Percentiles rank a stretch among this genome's conserved stretches.
Conservation (phyloP, 768 basidiomycete species). For the Erythrobasidium yunnanense region DNA sequence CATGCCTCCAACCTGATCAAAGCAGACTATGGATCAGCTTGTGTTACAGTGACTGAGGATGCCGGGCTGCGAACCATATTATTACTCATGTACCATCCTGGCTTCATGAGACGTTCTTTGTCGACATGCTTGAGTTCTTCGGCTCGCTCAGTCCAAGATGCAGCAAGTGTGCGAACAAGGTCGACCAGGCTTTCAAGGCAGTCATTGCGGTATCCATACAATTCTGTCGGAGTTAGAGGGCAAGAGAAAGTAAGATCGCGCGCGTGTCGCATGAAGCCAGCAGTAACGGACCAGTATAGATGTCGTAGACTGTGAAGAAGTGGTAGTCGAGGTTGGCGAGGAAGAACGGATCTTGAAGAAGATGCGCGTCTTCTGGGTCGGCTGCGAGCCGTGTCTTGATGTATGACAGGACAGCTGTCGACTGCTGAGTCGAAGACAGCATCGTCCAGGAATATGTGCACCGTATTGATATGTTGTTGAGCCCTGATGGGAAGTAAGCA, state of each 20-base stretch:
- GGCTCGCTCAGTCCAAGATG: background rate
- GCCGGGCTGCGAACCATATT: background rate
- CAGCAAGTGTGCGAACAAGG: constrained; percentile 1
- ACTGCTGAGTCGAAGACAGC: constrained; percentile 9
- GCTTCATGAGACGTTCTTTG: constrained; percentile 4
- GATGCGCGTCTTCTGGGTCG: background rate
- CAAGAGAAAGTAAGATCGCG: background rate
- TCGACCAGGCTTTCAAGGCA: constrained; percentile 19
- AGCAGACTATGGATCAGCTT: background rate
- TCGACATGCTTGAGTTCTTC: constrained; percentile 12
- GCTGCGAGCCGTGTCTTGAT: constrained; percentile 7
- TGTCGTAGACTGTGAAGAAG: background rate
- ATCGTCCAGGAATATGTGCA: constrained; percentile 6
- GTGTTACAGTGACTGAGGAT: background rate
- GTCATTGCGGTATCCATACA: constrained; percentile 21
- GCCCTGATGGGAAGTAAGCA: too few species aligned
- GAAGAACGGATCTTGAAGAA: constrained; percentile 24
- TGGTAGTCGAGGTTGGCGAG: constrained; percentile 19
- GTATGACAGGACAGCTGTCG: constrained; percentile 3
- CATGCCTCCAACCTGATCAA: constrained; percentile 8
- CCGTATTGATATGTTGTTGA: too few species aligned
- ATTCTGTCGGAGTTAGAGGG: background rate
- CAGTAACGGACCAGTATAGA: constrained; percentile 1
- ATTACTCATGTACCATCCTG: constrained; percentile 7
- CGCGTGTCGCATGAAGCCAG: background rate